A percentile compares a stretch with the other conserved stretches of the same genome.
These are phyloP conservation scores for Avicennia marina DNA, from an alignment of 257 asterid species.

Conservation along the genomic window DNA sequence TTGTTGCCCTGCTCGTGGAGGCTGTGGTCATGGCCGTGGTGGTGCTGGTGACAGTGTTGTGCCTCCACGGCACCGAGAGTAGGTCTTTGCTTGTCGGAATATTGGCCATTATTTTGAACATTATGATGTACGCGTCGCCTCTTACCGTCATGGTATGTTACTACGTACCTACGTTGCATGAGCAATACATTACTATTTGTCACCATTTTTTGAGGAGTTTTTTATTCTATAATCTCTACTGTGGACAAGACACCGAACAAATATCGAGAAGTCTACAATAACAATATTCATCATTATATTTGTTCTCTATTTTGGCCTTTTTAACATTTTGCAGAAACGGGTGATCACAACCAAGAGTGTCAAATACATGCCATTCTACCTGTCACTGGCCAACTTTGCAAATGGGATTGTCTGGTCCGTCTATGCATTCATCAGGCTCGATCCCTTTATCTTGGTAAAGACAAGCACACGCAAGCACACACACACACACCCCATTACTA, in stretches of 20 bases:
- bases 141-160: slow-evolving; percentile 55
- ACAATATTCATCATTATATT: neutral
- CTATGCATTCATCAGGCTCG: slow-evolving; percentile 60
- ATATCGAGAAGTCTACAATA: no score
- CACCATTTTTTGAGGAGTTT: no score
- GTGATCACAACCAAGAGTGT: slow-evolving; percentile 80
- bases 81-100: slow-evolving; percentile 49
- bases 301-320: no score
- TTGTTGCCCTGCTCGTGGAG: slow-evolving; percentile 28
- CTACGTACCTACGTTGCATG: no score
- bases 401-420: slow-evolving; percentile 62
- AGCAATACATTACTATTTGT: no score
- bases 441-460: slow-evolving; percentile 50
- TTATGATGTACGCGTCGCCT: slow-evolving; percentile 58
- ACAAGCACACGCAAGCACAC: no score
- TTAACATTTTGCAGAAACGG: slow-evolving; percentile 31
- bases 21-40: slow-evolving; percentile 16
- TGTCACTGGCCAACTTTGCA: slow-evolving; percentile 53
- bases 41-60: slow-evolving; percentile 25
- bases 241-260: no score
- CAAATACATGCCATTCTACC: slow-evolving; percentile 67
- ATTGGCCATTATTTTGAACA: slow-evolving; percentile 38
- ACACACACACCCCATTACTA: no score
- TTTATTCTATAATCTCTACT: neutral
- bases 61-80: slow-evolving; percentile 33